Evolutionary conservation across 23 red algal species (phyloP), one percentile per base, ranked within the genome.

Genomic region (Pyropia yezoensis): DNA sequence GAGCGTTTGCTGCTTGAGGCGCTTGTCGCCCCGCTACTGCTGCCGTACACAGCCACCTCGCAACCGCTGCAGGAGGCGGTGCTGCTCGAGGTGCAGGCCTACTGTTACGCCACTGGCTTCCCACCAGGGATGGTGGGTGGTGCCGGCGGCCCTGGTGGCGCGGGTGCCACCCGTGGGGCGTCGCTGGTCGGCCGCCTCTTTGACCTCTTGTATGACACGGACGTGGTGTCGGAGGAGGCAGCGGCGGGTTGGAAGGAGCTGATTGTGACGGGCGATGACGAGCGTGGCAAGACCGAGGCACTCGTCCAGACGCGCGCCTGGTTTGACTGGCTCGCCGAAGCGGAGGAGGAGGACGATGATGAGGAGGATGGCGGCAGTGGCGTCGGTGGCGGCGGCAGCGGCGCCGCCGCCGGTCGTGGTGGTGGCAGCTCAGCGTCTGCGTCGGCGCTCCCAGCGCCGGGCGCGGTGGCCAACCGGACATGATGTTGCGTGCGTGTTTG

Each of bases 271-370:
- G 66, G 52, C 57, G 61, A 79, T 50, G 54, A 54, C 47, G 72
- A 69, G 18, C 54, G 45, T 1, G 82, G 90, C 17, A 96, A 96
- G 75, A 67, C 75, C 33, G 69, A 96, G 70, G 85, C 85, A 53
- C 54, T 88, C 16, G 66, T 88, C 49, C 75, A 82, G 28, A 79
- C 64, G 22, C 57, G 59, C 14, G 51, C 49, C 14, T 96, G 82
- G 57, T 81, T 91, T 64, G 49, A 68, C n/a, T 78, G 77, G 77
- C 66, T 91, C 65, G 61, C 59, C 22, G 63, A 61, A 49, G 66
- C 78, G 1, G 78, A 83, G 28, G 76, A 80, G 14, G 78, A 83
- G 55, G 57, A 61, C 11, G 57, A 61, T 61, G 57, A 61, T 0
- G 57, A 61, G 24, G 57, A 61, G 11, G 57, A 61, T 6, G 57